phyloP scores from a whole-genome alignment of 2,329 filamentous ascomycete genomes.

The Ceratocystiopsis sp. region DNA sequence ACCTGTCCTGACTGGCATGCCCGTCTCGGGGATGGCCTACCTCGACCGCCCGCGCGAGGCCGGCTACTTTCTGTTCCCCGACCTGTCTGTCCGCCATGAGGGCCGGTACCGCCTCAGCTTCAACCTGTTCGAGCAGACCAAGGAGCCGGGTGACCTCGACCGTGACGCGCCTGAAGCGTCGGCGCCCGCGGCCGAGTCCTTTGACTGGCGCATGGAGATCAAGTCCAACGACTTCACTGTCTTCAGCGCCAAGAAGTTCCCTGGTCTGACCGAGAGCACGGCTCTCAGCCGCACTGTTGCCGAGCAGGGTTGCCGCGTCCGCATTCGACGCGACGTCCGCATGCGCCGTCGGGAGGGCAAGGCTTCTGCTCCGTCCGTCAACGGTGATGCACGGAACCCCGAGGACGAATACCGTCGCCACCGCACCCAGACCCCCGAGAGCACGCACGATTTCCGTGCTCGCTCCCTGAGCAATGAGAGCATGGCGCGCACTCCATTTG shows the following conservation, averaged over 20 bases:
- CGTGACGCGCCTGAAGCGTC: slow-evolving; percentile 23
- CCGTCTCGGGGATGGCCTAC: slow-evolving; percentile 90
- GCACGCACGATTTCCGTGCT: slow-evolving; percentile 12
- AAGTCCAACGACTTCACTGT: slow-evolving; percentile 78
- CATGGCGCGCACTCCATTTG: slow-evolving; percentile 15
- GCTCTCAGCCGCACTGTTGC: slow-evolving; percentile 76
- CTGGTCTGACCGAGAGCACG: slow-evolving; percentile 80
- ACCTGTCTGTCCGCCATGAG: slow-evolving; percentile 89
- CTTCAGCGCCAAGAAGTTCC: slow-evolving; percentile 97
- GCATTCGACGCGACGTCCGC: slow-evolving; percentile 64
- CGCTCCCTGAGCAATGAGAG: slow-evolving; percentile 18
- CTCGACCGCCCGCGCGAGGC: slow-evolving; percentile 65
- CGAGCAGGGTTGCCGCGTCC: slow-evolving; percentile 90
- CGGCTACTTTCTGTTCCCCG: slow-evolving; percentile 96
- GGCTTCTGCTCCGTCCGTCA: slow-evolving; percentile 3
- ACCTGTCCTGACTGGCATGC: slow-evolving; percentile 82
- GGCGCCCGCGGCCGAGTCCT: slow-evolving; percentile 28
- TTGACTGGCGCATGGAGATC: slow-evolving; percentile 78
- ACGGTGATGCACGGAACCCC: slow-evolving; percentile 3
- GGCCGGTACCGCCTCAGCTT: slow-evolving; percentile 85
- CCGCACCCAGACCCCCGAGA: slow-evolving; percentile 18
- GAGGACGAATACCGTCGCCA: slow-evolving; percentile 18
- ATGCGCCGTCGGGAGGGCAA: slow-evolving; percentile 34
- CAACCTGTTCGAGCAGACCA: slow-evolving; percentile 84
- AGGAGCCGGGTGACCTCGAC: slow-evolving; percentile 67